A percentile compares a stretch with the other conserved stretches of the same genome.
These are phyloP conservation scores for Ogataea paraovalis DNA, from an alignment of 805 yeast species.

Conservation along the genomic window DNA sequence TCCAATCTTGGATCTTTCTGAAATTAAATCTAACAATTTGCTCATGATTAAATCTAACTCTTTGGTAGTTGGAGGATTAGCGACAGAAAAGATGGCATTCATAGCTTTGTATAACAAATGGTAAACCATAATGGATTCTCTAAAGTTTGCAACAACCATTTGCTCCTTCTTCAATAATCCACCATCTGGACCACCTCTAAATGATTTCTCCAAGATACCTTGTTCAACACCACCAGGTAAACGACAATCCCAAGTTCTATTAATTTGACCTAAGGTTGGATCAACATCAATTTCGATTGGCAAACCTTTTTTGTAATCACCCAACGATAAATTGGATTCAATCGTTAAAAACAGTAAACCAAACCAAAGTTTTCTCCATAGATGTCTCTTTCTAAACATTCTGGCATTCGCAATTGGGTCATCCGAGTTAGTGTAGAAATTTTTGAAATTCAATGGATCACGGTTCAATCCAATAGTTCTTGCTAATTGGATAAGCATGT, in stretches of 20 bases:
- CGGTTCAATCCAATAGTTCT: slow-evolving; percentile 44
- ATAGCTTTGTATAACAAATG: slow-evolving; percentile 38
- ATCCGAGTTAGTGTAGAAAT: slow-evolving; percentile 27
- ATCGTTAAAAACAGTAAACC: slow-evolving; percentile 32
- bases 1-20: slow-evolving; percentile 28
- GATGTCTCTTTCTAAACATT: slow-evolving; percentile 32
- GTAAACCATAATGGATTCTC: slow-evolving; percentile 44
- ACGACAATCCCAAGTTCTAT: slow-evolving; percentile 35
- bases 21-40: slow-evolving; percentile 27
- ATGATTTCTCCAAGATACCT: slow-evolving; percentile 33
- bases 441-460: slow-evolving; percentile 41
- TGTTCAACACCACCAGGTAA: slow-evolving; percentile 36
- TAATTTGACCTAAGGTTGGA: slow-evolving; percentile 31
- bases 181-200: slow-evolving; percentile 20
- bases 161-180: slow-evolving; percentile 35
- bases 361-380: slow-evolving; percentile 40
- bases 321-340: slow-evolving; percentile 33
- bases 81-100: slow-evolving; percentile 34
- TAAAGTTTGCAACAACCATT: slow-evolving; percentile 44
- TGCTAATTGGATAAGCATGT: slow-evolving; percentile 40
- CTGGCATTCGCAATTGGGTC: slow-evolving; percentile 29
- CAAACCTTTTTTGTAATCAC: slow-evolving; percentile 35
- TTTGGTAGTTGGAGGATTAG: slow-evolving; percentile 32
- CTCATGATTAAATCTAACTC: slow-evolving; percentile 28
- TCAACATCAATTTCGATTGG: slow-evolving; percentile 36